Percentiles rank a stretch among this genome's conserved stretches.
These are phyloP conservation scores for Millerozyma acaciae DNA, from an alignment of 805 yeast genomes.

Conservation along the genomic window DNA sequence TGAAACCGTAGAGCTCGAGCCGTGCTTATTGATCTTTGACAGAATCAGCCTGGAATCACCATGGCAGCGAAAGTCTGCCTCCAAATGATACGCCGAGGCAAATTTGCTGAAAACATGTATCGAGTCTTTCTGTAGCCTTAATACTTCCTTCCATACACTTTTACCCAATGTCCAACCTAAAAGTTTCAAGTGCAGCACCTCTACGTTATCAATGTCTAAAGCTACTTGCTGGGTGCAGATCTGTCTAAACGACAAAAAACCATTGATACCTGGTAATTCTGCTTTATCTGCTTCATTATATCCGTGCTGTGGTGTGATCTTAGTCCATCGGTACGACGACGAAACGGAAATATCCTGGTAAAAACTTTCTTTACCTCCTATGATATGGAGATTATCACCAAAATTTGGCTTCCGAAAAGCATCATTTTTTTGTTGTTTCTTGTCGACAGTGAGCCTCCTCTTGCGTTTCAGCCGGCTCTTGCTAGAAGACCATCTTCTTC, in stretches of 20 bases:
- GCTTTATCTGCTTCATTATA: background rate
- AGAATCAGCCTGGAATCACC: too few species aligned
- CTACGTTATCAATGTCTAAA: constrained; percentile 19
- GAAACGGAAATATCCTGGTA: constrained; percentile 7
- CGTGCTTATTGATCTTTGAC: too few species aligned
- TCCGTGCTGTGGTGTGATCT: constrained; percentile 8
- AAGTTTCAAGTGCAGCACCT: constrained; percentile 14
- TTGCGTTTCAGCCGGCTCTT: too few species aligned
- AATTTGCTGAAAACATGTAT: constrained; percentile 26
- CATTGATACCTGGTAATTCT: constrained; percentile 1
- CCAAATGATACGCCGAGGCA: constrained; percentile 16
- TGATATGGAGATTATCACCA: background rate
- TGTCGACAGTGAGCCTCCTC: background rate
- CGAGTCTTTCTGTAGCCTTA: constrained; percentile 25
- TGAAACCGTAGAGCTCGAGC: background rate
- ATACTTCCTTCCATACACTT: constrained; percentile 29
- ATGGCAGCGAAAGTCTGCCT: constrained; percentile 24
- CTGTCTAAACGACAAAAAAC: constrained; percentile 15
- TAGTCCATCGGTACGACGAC: constrained; percentile 14
- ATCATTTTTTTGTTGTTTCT: background rate
- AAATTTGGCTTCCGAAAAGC: background rate
- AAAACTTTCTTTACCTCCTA: constrained; percentile 5
- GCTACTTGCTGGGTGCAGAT: constrained; percentile 30
- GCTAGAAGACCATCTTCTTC: too few species aligned
- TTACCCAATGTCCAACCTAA: constrained; percentile 27